phyloP scores from a whole-genome alignment of 306 rosid species.

The Rosa persica region DNA sequence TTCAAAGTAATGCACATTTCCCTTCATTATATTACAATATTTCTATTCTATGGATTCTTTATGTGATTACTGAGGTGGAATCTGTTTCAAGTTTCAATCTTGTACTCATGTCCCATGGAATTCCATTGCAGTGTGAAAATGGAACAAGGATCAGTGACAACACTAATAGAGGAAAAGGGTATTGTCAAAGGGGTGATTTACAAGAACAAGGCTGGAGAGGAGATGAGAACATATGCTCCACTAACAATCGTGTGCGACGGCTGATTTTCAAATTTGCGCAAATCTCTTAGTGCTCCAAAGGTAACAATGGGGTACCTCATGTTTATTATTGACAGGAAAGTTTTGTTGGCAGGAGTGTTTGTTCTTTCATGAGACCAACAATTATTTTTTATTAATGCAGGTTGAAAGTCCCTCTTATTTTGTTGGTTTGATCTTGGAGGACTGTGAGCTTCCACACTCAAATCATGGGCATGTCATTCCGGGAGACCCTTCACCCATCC shows the following conservation, averaged over 20 bases:
- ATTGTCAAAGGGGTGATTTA: slow-evolving; percentile 22
- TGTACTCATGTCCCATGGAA: not conserved
- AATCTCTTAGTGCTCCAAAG: slow-evolving; percentile 49
- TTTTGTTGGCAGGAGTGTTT: not conserved
- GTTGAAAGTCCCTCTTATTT: slow-evolving; percentile 51
- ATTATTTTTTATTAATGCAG: slow-evolving; percentile 2
- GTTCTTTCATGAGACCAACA: not conserved
- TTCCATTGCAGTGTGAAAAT: slow-evolving; percentile 11
- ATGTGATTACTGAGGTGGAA: not conserved
- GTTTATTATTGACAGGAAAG: not conserved
- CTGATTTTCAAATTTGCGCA: slow-evolving; percentile 55
- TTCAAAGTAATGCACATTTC: slow-evolving; percentile 33
- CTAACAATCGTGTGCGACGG: slow-evolving; percentile 63
- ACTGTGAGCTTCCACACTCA: slow-evolving; percentile 55
- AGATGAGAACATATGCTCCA: slow-evolving; percentile 29
- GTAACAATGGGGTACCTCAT: slow-evolving; percentile 19
- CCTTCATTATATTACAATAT: not conserved
- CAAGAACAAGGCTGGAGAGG: slow-evolving; percentile 18
- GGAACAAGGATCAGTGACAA: slow-evolving; percentile 26
- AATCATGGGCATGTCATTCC: slow-evolving; percentile 63
- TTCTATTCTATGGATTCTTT: not conserved
- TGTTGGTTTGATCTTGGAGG: slow-evolving; percentile 57
- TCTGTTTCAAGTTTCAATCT: not conserved
- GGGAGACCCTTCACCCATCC: slow-evolving; percentile 61
- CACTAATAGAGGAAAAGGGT: slow-evolving; percentile 12